Evolutionary conservation across 495 filamentous ascomycete species (phyloP).

Genomic region (Parathielavia hyrcaniae): DNA sequence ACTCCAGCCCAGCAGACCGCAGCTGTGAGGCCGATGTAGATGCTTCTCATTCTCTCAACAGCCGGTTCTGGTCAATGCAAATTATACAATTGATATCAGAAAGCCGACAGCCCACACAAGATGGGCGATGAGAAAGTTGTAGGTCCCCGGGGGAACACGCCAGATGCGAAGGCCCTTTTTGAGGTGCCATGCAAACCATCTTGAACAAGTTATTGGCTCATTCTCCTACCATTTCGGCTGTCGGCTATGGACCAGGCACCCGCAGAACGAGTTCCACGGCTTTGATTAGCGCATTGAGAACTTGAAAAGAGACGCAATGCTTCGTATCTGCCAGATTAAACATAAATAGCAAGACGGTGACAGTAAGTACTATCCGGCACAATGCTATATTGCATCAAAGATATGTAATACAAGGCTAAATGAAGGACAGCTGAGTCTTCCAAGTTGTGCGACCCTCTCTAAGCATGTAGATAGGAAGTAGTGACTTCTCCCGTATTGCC

Average conservation of each 20-base stretch:
- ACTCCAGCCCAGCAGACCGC: conserved; percentile 22
- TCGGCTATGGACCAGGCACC: conserved; percentile 23
- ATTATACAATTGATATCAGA: too few relatives aligned
- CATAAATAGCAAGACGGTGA: conserved; percentile 9
- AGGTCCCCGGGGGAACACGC: background rate
- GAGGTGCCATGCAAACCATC: background rate
- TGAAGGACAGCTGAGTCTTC: conserved; percentile 32
- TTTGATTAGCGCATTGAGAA: background rate
- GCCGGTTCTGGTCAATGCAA: conserved; percentile 14
- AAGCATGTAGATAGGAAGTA: conserved; percentile 24
- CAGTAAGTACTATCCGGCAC: conserved; percentile 29
- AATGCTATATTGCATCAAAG: conserved; percentile 16
- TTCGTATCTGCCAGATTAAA: conserved; percentile 11
- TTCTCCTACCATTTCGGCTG: background rate
- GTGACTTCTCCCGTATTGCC: conserved; percentile 17
- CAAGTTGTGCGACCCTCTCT: conserved; percentile 18
- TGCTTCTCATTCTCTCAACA: conserved; percentile 22
- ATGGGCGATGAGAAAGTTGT: conserved; percentile 7
- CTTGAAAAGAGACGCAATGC: background rate
- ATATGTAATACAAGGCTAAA: conserved; percentile 30
- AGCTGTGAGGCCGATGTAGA: conserved; percentile 23
- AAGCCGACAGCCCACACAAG: background rate
- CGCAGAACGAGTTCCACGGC: conserved; percentile 15
- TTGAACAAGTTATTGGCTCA: background rate
- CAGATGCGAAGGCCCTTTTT: conserved; percentile 7